These are phyloP conservation scores for Exidia glandulosa DNA, from an alignment of 768 basidiomycete species.

Conservation along the genomic window DNA sequence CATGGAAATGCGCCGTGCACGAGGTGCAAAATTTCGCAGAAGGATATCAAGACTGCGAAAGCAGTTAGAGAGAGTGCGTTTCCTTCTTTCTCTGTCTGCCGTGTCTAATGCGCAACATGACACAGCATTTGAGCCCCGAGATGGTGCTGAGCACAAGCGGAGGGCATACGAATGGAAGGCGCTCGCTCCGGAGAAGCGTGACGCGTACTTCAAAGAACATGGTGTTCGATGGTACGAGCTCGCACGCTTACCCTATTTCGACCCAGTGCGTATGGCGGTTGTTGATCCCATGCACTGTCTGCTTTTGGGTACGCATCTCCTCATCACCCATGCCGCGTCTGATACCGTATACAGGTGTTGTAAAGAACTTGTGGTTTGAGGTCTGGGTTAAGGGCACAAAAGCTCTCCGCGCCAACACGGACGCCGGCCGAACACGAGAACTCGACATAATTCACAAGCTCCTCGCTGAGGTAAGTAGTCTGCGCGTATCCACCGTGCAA, in stretches of 20 bases:
- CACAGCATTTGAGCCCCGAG: conserved; percentile 5
- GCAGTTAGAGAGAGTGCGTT: too few relatives aligned
- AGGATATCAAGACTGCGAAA: not conserved
- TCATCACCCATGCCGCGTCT: not conserved
- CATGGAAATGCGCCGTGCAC: conserved; percentile 14
- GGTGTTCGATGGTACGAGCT: conserved; percentile 17
- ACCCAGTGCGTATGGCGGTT: conserved; percentile 16
- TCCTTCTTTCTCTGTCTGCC: too few relatives aligned
- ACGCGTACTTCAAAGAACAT: conserved; percentile 8
- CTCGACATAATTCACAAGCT: conserved; percentile 1
- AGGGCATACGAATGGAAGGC: conserved; percentile 5
- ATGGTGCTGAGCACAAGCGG: conserved; percentile 8
- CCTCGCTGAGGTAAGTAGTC: too few relatives aligned
- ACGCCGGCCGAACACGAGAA: not conserved
- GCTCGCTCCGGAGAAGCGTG: too few relatives aligned
- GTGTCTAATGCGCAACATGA: too few relatives aligned
- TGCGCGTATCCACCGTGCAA: too few relatives aligned
- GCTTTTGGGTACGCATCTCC: conserved; percentile 13
- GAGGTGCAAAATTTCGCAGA: not conserved
- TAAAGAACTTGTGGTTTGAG: conserved; percentile 6
- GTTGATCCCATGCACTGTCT: conserved; percentile 26
- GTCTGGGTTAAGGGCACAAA: conserved; percentile 6
- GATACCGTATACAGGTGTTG: conserved; percentile 8
- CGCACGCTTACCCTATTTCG: conserved; percentile 19
- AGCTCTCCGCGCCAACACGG: not conserved